phyloP scores from a whole-genome alignment of 2,329 filamentous ascomycete species.

The Juglanconis juglandina region DNA sequence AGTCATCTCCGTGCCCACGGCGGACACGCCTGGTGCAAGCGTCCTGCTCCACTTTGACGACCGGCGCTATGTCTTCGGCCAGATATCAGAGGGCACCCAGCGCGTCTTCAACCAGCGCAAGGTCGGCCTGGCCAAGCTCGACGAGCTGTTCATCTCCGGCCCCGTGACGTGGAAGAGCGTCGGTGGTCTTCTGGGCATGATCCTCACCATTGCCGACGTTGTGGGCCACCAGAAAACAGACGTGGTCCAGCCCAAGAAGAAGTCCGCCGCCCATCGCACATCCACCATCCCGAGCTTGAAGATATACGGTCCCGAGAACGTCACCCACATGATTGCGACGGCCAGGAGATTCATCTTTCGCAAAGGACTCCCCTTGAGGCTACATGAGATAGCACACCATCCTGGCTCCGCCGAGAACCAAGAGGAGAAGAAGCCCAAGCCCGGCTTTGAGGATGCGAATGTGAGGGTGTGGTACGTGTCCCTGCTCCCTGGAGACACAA shows the following conservation, averaged over 20 bases:
- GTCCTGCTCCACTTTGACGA: slow-evolving; percentile 77
- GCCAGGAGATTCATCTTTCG: slow-evolving; percentile 82
- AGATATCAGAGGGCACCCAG: slow-evolving; percentile 80
- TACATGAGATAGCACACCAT: slow-evolving; percentile 62
- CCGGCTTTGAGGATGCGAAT: slow-evolving; percentile 72
- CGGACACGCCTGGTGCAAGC: slow-evolving; percentile 79
- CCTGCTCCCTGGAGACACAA: slow-evolving; percentile 27
- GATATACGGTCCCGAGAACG: slow-evolving; percentile 78
- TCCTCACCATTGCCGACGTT: slow-evolving; percentile 77
- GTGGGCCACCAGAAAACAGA: slow-evolving; percentile 38
- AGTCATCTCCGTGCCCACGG: slow-evolving; percentile 76
- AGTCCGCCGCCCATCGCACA: slow-evolving; percentile 37
- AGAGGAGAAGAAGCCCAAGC: slow-evolving; percentile 44
- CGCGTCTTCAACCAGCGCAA: slow-evolving; percentile 69
- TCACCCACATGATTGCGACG: slow-evolving; percentile 78
- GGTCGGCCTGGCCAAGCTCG: slow-evolving; percentile 60
- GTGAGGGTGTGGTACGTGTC: slow-evolving; percentile 84
- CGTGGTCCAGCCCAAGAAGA: slow-evolving; percentile 41
- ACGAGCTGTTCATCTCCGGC: slow-evolving; percentile 81
- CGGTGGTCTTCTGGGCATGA: slow-evolving; percentile 80
- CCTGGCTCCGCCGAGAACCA: slow-evolving; percentile 37
- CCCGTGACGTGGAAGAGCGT: slow-evolving; percentile 69
- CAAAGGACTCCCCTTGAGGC: slow-evolving; percentile 70
- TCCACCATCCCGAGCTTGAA: slow-evolving; percentile 42
- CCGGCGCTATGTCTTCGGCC: slow-evolving; percentile 81